Evolutionary conservation across 2,329 filamentous ascomycete genomes (phyloP).

Genomic region (Stagonosporopsis chrysanthemi): DNA sequence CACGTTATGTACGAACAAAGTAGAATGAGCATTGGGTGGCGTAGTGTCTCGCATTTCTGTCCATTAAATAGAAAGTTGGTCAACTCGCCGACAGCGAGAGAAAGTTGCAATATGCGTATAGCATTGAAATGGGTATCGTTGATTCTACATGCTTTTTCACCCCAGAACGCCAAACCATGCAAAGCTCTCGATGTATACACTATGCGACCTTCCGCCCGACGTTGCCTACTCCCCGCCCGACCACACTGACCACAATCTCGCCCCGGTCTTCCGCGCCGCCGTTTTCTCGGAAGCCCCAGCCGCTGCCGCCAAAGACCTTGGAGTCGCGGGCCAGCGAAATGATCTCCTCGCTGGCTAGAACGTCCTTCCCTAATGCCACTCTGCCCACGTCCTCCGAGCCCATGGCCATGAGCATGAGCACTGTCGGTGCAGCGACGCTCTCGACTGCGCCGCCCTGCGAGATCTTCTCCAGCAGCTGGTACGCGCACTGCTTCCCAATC

Average conservation of each 20-base stretch:
- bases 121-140: conserved; percentile 22
- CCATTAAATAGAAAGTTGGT: not conserved
- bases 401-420: conserved; percentile 96
- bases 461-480: conserved; percentile 85
- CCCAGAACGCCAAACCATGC: conserved; percentile 11
- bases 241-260: conserved; percentile 87
- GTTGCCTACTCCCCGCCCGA: conserved; percentile 92
- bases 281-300: conserved; percentile 80
- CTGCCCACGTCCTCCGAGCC: conserved; percentile 94
- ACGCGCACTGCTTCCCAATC: conserved; percentile 85
- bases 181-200: not conserved
- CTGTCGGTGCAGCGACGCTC: conserved; percentile 72
- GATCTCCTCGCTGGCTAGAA: conserved; percentile 81
- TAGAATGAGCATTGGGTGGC: conserved; percentile 22
- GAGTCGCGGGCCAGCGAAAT: conserved; percentile 84
- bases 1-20: conserved; percentile 8
- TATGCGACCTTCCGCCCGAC: conserved; percentile 87
- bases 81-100: not conserved
- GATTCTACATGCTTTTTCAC: conserved; percentile 16
- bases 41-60: not conserved
- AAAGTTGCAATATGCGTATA: not conserved
- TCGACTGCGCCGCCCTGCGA: conserved; percentile 83
- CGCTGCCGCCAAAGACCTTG: conserved; percentile 85
- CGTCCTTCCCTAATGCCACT: conserved; percentile 79
- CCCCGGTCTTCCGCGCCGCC: conserved; percentile 59